phyloP scores from a whole-genome alignment of 2,329 filamentous ascomycete genomes.

The Epichloe scottii region DNA sequence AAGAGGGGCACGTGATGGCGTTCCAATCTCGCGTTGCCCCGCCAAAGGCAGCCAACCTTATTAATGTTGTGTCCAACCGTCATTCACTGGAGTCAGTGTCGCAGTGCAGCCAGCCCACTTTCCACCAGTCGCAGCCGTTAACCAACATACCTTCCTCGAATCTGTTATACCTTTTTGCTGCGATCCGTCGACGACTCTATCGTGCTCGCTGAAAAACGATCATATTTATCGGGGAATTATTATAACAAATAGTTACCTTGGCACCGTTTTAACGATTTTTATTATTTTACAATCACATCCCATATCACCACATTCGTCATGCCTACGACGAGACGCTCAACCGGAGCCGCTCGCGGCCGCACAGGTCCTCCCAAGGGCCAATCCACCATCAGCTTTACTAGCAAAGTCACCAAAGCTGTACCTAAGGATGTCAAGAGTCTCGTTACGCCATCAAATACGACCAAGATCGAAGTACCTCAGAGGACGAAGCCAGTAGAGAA shows the following conservation, averaged over 20 bases:
- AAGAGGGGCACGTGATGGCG: slow-evolving; percentile 35
- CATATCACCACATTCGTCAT: slow-evolving; percentile 19
- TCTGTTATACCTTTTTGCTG: not conserved
- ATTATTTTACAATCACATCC: not conserved
- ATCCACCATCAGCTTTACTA: slow-evolving; percentile 45
- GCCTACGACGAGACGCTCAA: slow-evolving; percentile 38
- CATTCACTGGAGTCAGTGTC: not conserved
- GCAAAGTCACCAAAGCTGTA: slow-evolving; percentile 41
- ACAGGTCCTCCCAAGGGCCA: slow-evolving; percentile 32
- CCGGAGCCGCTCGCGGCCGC: slow-evolving; percentile 24
- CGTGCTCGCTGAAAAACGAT: too few species aligned
- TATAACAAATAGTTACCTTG: too few species aligned
- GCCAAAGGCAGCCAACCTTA: slow-evolving; percentile 25
- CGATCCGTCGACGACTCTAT: too few species aligned
- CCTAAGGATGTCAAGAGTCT: slow-evolving; percentile 33
- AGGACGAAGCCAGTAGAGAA: slow-evolving; percentile 9
- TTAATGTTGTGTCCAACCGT: not conserved
- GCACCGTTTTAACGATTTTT: too few species aligned
- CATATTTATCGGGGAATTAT: too few species aligned
- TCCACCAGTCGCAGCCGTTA: not conserved
- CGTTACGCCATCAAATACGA: slow-evolving; percentile 21
- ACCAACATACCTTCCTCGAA: not conserved
- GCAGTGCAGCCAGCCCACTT: not conserved
- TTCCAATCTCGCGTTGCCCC: slow-evolving; percentile 40
- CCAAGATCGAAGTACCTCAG: slow-evolving; percentile 21